Evolutionary conservation across 169 alveolate genomes (phyloP).

Genomic region (Cardiosporidium cionae): DNA sequence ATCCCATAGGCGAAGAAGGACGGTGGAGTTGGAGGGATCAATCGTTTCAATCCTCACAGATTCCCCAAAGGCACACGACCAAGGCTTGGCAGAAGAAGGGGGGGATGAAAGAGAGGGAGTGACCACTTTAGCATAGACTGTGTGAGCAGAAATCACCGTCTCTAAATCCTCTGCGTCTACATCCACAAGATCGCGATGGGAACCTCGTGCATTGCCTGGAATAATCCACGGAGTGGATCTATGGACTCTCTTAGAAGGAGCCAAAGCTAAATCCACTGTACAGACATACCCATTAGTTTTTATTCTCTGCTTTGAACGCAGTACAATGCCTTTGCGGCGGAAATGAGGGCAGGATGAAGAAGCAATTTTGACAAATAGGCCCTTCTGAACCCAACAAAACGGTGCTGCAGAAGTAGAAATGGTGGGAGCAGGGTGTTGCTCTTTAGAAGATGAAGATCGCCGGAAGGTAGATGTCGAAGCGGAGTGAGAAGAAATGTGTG

Average conservation of each 20-base stretch:
- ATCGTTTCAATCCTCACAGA: too few species aligned
- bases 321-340: neutral
- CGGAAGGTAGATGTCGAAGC: neutral
- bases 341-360: neutral
- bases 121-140: neutral
- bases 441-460: too few species aligned
- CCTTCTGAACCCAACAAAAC: neutral
- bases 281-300: neutral
- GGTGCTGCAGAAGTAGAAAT: too few species aligned
- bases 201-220: too few species aligned
- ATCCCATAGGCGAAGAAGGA: too few species aligned
- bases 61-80: too few species aligned
- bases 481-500: neutral
- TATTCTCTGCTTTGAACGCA: neutral
- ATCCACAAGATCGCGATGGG: too few species aligned
- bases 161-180: neutral
- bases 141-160: neutral
- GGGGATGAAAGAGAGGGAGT: too few species aligned
- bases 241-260: neutral
- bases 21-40: too few species aligned
- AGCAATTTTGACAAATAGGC: neutral
- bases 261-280: neutral
- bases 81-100: too few species aligned
- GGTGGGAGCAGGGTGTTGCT: too few species aligned
- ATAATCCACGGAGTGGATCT: too few species aligned